phyloP scores from a whole-genome alignment of 768 basidiomycete species.

The Hygrocybe coccinea region DNA sequence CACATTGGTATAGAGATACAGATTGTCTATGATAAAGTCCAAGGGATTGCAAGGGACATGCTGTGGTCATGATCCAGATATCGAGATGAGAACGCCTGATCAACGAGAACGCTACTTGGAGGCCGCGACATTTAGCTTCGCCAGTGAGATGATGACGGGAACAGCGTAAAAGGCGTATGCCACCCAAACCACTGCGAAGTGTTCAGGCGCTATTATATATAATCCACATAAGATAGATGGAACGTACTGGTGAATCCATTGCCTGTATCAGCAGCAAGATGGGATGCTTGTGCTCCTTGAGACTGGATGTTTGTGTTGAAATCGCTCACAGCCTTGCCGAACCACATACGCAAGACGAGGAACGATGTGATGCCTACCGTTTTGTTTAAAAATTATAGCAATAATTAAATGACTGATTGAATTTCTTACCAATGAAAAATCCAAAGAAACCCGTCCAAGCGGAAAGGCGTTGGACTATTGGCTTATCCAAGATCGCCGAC shows the following conservation, averaged over 20 bases:
- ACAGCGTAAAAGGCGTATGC: conserved; percentile 71
- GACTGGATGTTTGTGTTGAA: conserved; percentile 62
- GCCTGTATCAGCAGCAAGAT: conserved; percentile 56
- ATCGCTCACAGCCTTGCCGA: conserved; percentile 71
- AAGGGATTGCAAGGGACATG: not conserved
- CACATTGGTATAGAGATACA: not conserved
- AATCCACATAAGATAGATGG: not conserved
- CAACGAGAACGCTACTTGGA: not conserved
- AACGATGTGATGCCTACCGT: conserved; percentile 59
- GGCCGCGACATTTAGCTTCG: conserved; percentile 32
- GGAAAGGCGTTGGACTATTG: conserved; percentile 50
- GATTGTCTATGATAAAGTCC: not conserved
- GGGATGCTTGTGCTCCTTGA: conserved; percentile 50
- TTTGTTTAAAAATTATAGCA: no score
- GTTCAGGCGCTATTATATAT: not conserved
- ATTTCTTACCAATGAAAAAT: conserved; percentile 66
- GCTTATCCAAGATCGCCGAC: conserved; percentile 48
- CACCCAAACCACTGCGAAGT: conserved; percentile 64
- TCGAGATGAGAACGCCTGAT: no score
- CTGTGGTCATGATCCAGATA: not conserved
- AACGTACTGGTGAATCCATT: conserved; percentile 73
- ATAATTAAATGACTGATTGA: no score
- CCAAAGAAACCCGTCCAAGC: conserved; percentile 75
- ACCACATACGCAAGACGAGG: conserved; percentile 74
- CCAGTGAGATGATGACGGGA: conserved; percentile 62